Conservation (phyloP, 2,329 filamentous ascomycete species). For the Malbranchea zuffiana region DNA sequence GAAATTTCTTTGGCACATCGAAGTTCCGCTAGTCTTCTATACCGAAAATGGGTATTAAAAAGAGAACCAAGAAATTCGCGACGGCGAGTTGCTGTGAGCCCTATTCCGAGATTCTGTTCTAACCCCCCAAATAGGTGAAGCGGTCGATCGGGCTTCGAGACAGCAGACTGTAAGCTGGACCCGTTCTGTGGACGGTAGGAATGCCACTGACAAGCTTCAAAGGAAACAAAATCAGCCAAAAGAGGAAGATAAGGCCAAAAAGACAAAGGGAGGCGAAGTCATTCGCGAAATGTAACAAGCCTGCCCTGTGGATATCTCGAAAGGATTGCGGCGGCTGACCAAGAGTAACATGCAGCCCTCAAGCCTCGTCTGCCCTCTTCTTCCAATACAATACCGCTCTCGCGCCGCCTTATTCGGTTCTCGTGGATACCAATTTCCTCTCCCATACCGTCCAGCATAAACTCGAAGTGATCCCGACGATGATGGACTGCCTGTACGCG, state of each 20-base stretch:
- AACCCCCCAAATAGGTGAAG: conserved; percentile 47
- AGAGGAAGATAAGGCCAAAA: conserved; percentile 41
- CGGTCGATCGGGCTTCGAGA: conserved; percentile 73
- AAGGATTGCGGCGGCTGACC: conserved; percentile 11
- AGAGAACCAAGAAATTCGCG: conserved; percentile 87
- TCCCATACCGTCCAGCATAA: conserved; percentile 86
- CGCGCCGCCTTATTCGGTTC: conserved; percentile 67
- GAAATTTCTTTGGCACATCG: too few relatives aligned
- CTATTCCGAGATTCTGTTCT: not conserved
- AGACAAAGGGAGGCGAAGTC: conserved; percentile 51
- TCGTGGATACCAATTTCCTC: conserved; percentile 84
- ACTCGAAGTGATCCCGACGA: conserved; percentile 70
- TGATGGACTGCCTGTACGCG: conserved; percentile 91
- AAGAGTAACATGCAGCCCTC: conserved; percentile 42
- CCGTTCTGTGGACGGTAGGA: not conserved
- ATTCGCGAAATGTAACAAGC: conserved; percentile 57
- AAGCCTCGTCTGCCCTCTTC: conserved; percentile 75
- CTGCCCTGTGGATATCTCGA: conserved; percentile 16
- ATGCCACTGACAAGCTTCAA: not conserved
- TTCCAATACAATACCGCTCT: conserved; percentile 81
- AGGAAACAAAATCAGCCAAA: conserved; percentile 62
- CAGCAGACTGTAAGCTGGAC: conserved; percentile 47
- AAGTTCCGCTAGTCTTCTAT: not conserved
- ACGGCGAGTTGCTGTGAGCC: conserved; percentile 35
- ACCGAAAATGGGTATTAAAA: conserved; percentile 65